Conservation (phyloP, 768 basidiomycete genomes). For the Naganishia antarctica region DNA sequence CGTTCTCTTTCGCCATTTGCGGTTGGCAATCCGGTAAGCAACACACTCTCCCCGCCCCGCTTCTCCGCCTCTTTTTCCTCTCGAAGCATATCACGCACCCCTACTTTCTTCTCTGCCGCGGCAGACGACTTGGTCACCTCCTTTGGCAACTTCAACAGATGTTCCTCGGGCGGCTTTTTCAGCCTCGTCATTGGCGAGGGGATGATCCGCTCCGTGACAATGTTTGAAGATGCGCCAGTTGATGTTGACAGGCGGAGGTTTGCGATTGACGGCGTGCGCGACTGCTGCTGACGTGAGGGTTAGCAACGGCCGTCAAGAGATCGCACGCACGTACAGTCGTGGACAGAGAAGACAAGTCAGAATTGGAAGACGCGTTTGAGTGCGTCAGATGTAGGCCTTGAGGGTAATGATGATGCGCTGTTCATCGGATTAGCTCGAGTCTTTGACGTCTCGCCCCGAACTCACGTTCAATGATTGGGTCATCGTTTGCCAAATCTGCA, state of each 20-base stretch:
- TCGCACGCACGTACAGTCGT: neutral
- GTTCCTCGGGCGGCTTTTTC: constrained; percentile 25
- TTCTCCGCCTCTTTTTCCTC: neutral
- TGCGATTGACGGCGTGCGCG: neutral
- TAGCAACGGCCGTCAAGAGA: neutral
- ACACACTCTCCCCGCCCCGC: too few relatives aligned
- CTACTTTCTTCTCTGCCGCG: neutral
- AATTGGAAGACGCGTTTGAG: constrained; percentile 10
- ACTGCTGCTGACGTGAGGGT: neutral
- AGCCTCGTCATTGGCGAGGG: constrained; percentile 2
- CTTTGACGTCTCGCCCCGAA: neutral
- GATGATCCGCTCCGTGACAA: neutral
- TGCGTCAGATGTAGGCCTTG: constrained; percentile 1
- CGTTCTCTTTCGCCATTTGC: too few relatives aligned
- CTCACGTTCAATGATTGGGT: constrained; percentile 18
- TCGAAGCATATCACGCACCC: neutral
- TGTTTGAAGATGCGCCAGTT: neutral
- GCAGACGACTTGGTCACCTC: constrained; percentile 11
- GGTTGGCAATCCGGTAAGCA: too few relatives aligned
- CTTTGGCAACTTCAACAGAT: constrained; percentile 10
- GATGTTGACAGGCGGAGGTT: constrained; percentile 1
- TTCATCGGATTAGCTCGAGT: neutral
- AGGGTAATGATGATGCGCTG: neutral
- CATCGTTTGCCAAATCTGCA: neutral
- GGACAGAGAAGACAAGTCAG: constrained; percentile 20